These are phyloP conservation scores for Claviceps sp. DNA, from an alignment of 2,329 filamentous ascomycete genomes.

Conservation along the genomic window DNA sequence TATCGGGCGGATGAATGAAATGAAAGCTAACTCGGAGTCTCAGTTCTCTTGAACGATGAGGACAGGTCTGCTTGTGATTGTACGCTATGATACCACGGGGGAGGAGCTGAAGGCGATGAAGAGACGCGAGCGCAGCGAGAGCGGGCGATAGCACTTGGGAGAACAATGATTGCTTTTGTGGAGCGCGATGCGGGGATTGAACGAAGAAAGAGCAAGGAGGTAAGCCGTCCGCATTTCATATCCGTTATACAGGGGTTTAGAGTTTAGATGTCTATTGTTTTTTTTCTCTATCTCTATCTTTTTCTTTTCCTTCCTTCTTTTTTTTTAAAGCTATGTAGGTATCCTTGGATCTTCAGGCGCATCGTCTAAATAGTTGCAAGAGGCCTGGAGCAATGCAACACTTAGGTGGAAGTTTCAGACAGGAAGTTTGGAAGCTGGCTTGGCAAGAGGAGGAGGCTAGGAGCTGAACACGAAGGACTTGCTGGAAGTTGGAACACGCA, in stretches of 20 bases:
- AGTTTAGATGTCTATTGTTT: not conserved
- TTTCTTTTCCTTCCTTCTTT: not conserved
- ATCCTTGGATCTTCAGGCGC: too few species aligned
- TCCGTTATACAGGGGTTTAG: too few species aligned
- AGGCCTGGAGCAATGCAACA: too few species aligned
- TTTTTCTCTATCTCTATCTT: not conserved
- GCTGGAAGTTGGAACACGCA: too few species aligned
- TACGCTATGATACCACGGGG: constrained; percentile 1
- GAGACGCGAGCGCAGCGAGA: not conserved
- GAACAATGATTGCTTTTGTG: not conserved
- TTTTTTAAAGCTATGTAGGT: too few species aligned
- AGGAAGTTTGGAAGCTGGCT: too few species aligned
- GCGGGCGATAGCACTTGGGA: too few species aligned
- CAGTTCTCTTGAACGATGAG: constrained; percentile 1
- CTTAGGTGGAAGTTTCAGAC: too few species aligned
- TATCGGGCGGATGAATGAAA: not conserved
- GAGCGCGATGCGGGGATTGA: not conserved
- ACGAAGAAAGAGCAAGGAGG: not conserved
- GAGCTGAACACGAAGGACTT: too few species aligned
- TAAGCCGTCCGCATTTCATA: too few species aligned
- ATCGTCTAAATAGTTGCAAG: too few species aligned
- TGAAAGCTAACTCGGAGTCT: not conserved
- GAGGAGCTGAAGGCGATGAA: not conserved
- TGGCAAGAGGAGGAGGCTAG: too few species aligned
- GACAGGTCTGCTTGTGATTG: not conserved